Conservation (phyloP, 2,329 filamentous ascomycete genomes). For the Fusarium devonianum region DNA sequence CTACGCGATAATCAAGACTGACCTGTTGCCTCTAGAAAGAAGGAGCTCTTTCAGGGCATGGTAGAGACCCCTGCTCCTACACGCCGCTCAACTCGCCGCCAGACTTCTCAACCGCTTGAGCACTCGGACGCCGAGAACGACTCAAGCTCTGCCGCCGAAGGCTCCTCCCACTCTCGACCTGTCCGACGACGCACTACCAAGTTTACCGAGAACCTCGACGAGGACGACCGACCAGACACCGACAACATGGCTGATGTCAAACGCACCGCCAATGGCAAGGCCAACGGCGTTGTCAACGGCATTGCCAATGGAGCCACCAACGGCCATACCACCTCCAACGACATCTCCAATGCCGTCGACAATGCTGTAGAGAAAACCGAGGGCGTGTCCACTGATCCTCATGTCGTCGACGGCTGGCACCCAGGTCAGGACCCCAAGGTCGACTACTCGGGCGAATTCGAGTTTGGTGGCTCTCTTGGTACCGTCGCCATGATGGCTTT, state of each 20-base stretch:
- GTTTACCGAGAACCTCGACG: slow-evolving; percentile 59
- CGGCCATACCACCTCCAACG: slow-evolving; percentile 25
- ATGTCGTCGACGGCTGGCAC: slow-evolving; percentile 62
- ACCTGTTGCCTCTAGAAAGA: slow-evolving; percentile 55
- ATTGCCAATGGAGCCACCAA: slow-evolving; percentile 39
- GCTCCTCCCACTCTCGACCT: slow-evolving; percentile 45
- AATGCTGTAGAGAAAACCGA: slow-evolving; percentile 28
- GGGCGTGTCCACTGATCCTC: slow-evolving; percentile 28
- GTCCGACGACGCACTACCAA: slow-evolving; percentile 58
- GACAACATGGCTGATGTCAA: slow-evolving; percentile 42
- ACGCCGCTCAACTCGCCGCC: slow-evolving; percentile 57
- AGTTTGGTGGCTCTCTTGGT: slow-evolving; percentile 90
- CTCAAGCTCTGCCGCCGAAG: slow-evolving; percentile 55
- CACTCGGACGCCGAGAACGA: slow-evolving; percentile 58
- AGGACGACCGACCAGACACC: slow-evolving; percentile 50
- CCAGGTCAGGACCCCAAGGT: slow-evolving; percentile 67
- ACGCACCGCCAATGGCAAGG: slow-evolving; percentile 42
- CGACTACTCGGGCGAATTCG: slow-evolving; percentile 70
- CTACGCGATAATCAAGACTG: slow-evolving; percentile 6
- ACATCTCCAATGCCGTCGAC: slow-evolving; percentile 14
- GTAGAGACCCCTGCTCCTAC: slow-evolving; percentile 58
- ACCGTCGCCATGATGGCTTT: slow-evolving; percentile 85
- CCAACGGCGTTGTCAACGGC: slow-evolving; percentile 37
- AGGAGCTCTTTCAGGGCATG: slow-evolving; percentile 68
- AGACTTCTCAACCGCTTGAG: slow-evolving; percentile 56